Evolutionary conservation across 208 protist genomes (phyloP).

Genomic region (Crithidia acanthocephali): DNA sequence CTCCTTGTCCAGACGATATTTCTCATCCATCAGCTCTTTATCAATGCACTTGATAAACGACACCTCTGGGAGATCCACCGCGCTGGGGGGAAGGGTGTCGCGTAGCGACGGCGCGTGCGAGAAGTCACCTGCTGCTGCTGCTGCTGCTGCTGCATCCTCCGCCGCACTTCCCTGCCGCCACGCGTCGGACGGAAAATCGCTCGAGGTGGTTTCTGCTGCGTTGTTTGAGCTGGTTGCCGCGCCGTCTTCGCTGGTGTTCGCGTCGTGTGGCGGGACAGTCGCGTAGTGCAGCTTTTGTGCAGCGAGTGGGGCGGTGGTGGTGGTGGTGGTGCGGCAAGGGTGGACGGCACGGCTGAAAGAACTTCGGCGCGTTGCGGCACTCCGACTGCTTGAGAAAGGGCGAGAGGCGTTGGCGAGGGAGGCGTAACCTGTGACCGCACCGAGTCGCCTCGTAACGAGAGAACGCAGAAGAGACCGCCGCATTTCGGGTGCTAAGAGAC

Average conservation of each 20-base stretch:
- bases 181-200: too few relatives aligned
- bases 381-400: too few relatives aligned
- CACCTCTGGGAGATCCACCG: constrained; percentile 58
- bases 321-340: too few relatives aligned
- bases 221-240: too few relatives aligned
- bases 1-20: constrained; percentile 80
- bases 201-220: too few relatives aligned
- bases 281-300: background rate
- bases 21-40: constrained; percentile 89
- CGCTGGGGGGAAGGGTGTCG: constrained; percentile 51
- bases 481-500: background rate
- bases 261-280: background rate
- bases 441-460: background rate
- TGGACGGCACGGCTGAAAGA: too few relatives aligned
- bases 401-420: too few relatives aligned
- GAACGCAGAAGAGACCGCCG: background rate
- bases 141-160: background rate
- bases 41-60: constrained; percentile 84
- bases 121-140: background rate
- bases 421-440: background rate
- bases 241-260: background rate
- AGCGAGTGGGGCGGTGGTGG: too few relatives aligned
- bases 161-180: too few relatives aligned
- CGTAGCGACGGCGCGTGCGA: constrained; percentile 43
- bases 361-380: too few relatives aligned